Evolutionary conservation across 495 filamentous ascomycete genomes (phyloP).

Genomic region (Xylaria venustula): DNA sequence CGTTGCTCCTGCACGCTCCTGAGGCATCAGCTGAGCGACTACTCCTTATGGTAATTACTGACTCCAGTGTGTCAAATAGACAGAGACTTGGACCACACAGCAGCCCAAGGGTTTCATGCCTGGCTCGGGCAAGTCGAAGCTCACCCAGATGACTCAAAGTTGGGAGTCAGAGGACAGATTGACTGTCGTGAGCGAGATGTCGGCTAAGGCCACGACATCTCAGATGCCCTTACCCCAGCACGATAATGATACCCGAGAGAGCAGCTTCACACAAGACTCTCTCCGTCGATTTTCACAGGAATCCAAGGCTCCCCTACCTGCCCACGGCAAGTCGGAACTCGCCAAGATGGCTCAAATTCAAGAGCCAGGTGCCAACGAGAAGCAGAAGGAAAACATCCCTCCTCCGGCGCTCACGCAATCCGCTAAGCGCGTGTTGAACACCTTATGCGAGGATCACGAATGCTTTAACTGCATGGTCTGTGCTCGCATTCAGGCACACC

Average conservation of each 20-base stretch:
- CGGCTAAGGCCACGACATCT: slow-evolving; percentile 26
- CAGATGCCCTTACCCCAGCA: slow-evolving; percentile 33
- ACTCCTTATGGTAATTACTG: too few relatives aligned
- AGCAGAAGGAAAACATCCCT: slow-evolving; percentile 8
- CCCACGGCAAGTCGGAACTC: slow-evolving; percentile 29
- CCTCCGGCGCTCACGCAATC: slow-evolving; percentile 45
- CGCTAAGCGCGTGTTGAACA: slow-evolving; percentile 59
- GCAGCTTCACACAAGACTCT: slow-evolving; percentile 35
- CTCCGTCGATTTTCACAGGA: slow-evolving; percentile 25
- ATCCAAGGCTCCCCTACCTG: slow-evolving; percentile 34
- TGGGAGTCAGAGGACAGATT: slow-evolving; percentile 33
- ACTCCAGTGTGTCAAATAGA: too few relatives aligned
- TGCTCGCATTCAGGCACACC: slow-evolving; percentile 53
- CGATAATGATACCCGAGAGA: slow-evolving; percentile 41
- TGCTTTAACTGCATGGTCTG: slow-evolving; percentile 74
- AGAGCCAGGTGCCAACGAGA: slow-evolving; percentile 31
- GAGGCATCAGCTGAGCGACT: too few relatives aligned
- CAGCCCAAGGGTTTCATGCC: slow-evolving; percentile 30
- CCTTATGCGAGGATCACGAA: slow-evolving; percentile 58
- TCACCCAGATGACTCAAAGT: slow-evolving; percentile 35
- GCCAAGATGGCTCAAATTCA: slow-evolving; percentile 36
- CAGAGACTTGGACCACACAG: slow-evolving; percentile 20
- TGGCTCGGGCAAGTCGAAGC: slow-evolving; percentile 29
- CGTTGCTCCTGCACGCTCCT: too few relatives aligned
- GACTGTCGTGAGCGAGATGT: slow-evolving; percentile 20